Evolutionary conservation across 2,329 filamentous ascomycete species (phyloP).

Genomic region (Venturia asperata): DNA sequence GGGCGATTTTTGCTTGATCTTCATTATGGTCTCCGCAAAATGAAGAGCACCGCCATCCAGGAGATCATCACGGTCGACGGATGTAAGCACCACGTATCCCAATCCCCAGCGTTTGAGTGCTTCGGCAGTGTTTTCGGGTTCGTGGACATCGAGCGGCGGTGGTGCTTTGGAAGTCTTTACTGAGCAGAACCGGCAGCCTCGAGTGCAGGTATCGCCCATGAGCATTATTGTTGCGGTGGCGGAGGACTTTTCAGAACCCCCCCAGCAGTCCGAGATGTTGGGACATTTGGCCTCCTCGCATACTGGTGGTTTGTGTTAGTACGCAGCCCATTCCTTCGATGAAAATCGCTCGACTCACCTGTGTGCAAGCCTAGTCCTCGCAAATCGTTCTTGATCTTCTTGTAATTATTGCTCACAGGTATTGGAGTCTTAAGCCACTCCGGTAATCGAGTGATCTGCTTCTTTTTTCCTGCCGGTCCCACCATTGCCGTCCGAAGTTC

Average conservation of each 20-base stretch:
- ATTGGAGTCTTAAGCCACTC: constrained; percentile 96
- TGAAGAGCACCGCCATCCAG: constrained; percentile 81
- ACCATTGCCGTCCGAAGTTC: constrained; percentile 55
- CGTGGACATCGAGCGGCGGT: constrained; percentile 83
- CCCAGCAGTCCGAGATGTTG: constrained; percentile 98
- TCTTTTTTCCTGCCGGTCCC: constrained; percentile 55
- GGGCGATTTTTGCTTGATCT: constrained; percentile 71
- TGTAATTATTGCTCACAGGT: constrained; percentile 77
- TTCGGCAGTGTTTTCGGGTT: constrained; percentile 94
- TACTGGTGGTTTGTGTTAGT: constrained; percentile 40
- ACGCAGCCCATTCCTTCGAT: not conserved
- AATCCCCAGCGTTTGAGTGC: constrained; percentile 87
- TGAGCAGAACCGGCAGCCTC: constrained; percentile 92
- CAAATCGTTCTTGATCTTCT: constrained; percentile 90
- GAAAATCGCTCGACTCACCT: constrained; percentile 20
- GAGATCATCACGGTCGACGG: constrained; percentile 88
- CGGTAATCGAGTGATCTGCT: constrained; percentile 67
- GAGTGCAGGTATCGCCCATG: constrained; percentile 97
- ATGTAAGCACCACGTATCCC: constrained; percentile 91
- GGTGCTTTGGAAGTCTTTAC: constrained; percentile 78
- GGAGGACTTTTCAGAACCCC: constrained; percentile 75
- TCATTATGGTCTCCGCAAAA: constrained; percentile 88
- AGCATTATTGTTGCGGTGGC: constrained; percentile 99
- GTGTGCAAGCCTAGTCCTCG: constrained; percentile 86
- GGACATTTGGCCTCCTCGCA: constrained; percentile 97